Conservation (phyloP, 108 stramenopile genomes). For the Nitzschia putrida region DNA sequence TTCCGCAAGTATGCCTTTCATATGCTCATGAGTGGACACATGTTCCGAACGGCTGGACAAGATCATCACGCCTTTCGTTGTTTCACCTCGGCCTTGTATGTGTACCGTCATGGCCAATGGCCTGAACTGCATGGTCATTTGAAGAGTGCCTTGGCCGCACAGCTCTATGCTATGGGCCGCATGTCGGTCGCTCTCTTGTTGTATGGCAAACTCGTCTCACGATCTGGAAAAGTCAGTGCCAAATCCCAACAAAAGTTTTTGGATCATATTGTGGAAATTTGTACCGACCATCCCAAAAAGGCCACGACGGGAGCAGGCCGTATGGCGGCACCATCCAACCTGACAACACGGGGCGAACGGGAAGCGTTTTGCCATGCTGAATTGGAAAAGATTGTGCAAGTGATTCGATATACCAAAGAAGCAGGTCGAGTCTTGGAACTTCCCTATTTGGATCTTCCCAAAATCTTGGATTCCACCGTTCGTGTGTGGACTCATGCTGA, state of each 20-base stretch:
- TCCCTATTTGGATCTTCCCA: conserved; percentile 68
- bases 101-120: conserved; percentile 78
- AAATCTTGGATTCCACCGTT: conserved; percentile 64
- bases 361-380: conserved; percentile 31
- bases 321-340: conserved; percentile 50
- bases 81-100: conserved; percentile 74
- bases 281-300: conserved; percentile 57
- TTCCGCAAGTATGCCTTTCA: conserved; percentile 87
- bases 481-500: conserved; percentile 48
- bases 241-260: conserved; percentile 87
- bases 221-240: conserved; percentile 71
- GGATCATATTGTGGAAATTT: conserved; percentile 73
- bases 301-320: conserved; percentile 79
- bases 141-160: conserved; percentile 77
- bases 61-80: conserved; percentile 87
- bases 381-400: conserved; percentile 48
- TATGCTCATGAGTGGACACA: conserved; percentile 91
- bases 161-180: conserved; percentile 76
- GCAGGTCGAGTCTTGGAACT: conserved; percentile 70
- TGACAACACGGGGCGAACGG: conserved; percentile 22
- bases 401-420: conserved; percentile 44
- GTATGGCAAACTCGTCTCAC: conserved; percentile 72
- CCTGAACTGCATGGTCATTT: conserved; percentile 80
- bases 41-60: conserved; percentile 83
- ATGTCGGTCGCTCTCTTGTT: conserved; percentile 68